Conservation (phyloP, 2,329 filamentous ascomycete genomes). For the Bipolaris sorokiniana region DNA sequence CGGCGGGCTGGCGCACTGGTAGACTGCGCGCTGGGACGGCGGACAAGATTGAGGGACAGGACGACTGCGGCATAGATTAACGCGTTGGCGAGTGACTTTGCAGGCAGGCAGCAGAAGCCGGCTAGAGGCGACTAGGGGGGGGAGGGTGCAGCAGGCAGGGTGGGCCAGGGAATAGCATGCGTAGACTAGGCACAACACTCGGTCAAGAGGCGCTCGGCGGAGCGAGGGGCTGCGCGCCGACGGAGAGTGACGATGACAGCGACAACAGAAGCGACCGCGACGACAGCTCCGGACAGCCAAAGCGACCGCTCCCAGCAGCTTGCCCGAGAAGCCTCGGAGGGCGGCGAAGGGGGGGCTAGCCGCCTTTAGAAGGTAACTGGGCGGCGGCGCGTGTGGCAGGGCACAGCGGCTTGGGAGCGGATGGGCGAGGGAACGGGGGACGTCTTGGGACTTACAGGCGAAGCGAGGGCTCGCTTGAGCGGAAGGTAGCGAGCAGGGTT, state of each 20-base stretch:
- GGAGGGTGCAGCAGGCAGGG: not conserved
- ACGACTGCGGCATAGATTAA: slow-evolving; percentile 1
- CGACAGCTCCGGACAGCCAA: not conserved
- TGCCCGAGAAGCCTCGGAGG: slow-evolving; percentile 17
- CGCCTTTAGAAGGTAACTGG: slow-evolving; percentile 29
- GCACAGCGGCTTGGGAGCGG: slow-evolving; percentile 8
- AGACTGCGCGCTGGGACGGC: not conserved
- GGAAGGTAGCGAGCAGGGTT: slow-evolving; percentile 18
- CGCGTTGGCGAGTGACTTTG: slow-evolving; percentile 6
- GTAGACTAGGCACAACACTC: not conserved
- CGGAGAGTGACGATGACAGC: slow-evolving; percentile 13
- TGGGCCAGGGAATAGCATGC: slow-evolving; percentile 11
- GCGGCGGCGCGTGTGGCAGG: slow-evolving; percentile 30
- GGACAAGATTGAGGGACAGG: not conserved
- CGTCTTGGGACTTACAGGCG: slow-evolving; percentile 13
- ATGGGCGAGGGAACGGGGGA: slow-evolving; percentile 8
- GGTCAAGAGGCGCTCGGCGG: slow-evolving; percentile 14
- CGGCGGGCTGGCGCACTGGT: slow-evolving; percentile 18
- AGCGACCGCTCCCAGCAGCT: not conserved
- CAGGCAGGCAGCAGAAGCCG: slow-evolving; percentile 3
- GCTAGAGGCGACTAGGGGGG: not conserved
- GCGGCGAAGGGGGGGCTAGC: slow-evolving; percentile 18
- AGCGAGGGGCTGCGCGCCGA: not conserved
- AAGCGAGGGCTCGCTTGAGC: slow-evolving; percentile 26
- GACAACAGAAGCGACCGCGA: not conserved